Evolutionary conservation across 164 flowering plant genomes (phyloP).

Genomic region (Hamamelis virginiana): DNA sequence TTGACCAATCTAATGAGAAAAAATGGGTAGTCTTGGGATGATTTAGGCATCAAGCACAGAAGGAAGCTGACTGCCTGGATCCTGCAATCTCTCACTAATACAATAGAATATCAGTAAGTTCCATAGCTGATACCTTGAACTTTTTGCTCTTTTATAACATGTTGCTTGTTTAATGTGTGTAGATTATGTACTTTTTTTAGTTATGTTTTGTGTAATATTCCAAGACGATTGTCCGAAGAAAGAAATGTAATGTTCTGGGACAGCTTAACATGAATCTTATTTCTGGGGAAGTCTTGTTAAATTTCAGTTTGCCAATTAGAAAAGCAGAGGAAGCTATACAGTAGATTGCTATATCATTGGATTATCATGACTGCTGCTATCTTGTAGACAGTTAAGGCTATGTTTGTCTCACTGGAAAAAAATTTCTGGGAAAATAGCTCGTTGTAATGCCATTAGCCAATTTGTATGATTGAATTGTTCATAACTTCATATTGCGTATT

Average conservation of each 20-base stretch:
- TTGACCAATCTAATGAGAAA: conserved; percentile 11
- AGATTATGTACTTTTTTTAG: background rate
- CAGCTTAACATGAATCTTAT: background rate
- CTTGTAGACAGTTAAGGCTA: no score
- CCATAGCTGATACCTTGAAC: background rate
- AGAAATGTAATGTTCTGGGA: background rate
- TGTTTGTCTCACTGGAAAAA: no score
- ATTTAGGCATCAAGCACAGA: background rate
- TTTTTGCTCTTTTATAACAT: background rate
- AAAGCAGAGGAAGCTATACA: no score
- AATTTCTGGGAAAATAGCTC: no score
- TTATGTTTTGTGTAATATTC: conserved; percentile 1
- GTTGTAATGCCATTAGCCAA: no score
- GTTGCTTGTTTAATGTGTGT: background rate
- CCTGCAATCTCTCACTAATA: background rate
- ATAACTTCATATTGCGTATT: no score
- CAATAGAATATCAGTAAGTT: background rate
- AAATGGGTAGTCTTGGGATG: background rate
- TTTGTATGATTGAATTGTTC: no score
- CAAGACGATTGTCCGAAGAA: background rate
- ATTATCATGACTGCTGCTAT: no score
- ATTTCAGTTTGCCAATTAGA: no score
- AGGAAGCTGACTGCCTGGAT: background rate
- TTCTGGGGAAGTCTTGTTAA: no score
- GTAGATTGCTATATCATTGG: no score